Evolutionary conservation across 1,284 basidiomycete genomes (phyloP), one percentile per base, ranked within the genome.

Genomic region (Sporisorium iseilematis-ciliati): DNA sequence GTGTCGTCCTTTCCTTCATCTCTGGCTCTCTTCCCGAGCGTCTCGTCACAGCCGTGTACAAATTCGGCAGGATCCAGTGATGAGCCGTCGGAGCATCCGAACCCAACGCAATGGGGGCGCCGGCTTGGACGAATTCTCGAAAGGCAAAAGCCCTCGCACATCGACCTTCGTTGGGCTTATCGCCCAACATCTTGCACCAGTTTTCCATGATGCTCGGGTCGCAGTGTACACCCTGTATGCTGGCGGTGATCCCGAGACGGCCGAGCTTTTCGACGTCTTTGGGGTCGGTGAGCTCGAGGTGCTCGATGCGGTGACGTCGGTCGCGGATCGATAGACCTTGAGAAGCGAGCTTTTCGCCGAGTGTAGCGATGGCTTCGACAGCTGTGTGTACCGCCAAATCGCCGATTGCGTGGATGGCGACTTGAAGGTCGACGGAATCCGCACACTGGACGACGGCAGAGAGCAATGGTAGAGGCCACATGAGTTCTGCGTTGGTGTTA

Each of bases 181-280:
- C 65, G 10, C 75, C 75, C 7, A 77, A 54, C 64, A 68, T 64
- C 48, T 65, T 66, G 57, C 63, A 69, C 75, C 75, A 77, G n/a
- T 65, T 65, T 29, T 65, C 56, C 62, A 60, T 56, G 41, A 71
- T 66, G 52, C 51, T 58, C 2, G 75, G 75, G 21, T 75, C 71
- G n/a, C 63, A 65, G 35, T 77, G 75, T 2, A 77, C 75, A 45
- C 67, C 67, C 45, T 77, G 75, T 29, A 77, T 64, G 45, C 67
- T 71, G 1, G 75, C 66, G 21, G 65, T 77, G 59, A 77, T 75
- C 21, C 72, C 72, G 40, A 77, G 68, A 43, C 21, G 35, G 11
- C 71, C 75, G 23, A 77, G 65, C 50, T 68, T 64, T 42, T 70
- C 62, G 31, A 77, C 72, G 23, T 75, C 71, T 20, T 57, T 58